Evolutionary conservation across 2,329 filamentous ascomycete species (phyloP), one percentile per base, ranked within the genome.

Genomic region (Aureobasidium namibiae): DNA sequence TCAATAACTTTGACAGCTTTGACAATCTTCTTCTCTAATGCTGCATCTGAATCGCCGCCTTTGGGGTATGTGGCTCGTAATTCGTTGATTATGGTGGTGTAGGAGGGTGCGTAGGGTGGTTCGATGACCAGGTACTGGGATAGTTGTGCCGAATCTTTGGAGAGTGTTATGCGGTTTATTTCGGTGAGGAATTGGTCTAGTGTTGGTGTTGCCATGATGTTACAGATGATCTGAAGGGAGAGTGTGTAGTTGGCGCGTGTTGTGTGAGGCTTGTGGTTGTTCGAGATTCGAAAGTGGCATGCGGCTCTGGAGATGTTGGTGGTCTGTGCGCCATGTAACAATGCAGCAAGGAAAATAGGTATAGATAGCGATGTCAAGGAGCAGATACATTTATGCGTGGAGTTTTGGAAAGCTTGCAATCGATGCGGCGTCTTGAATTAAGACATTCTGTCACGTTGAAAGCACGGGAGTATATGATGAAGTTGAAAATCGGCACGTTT

Each of bases 101-200:
- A 94, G 56, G 85, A 79, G 16, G 82, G 77, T 2, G 83, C 78
- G 29, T 89, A 80, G 31, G 83, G 83, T 13, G 88, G 88, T 68
- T 92, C 89, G 64, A 94, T 86, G 62, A 85, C 81, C 14, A 95
- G 80, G 78, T 84, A 92, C 60, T 84, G 78, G 63, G 86, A 81
- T 14, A 95, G 79, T 63, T 80, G 77, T 33, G 77, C 74, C 61
- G 86, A 88, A 72, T 92, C 81, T 61, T 85, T 83, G 21, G 74
- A 73, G 57, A 80, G 79, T 50, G 92, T 78, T 60, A 87, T 80
- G 21, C 75, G 75, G 56, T 82, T 80, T 58, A 92, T 81, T 58
- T 82, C 82, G 11, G 74, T 73, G 56, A 92, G 81, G 69, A 92
- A 94, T 64, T 87, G 78, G 64, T 84, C 78, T 23, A 89, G 74